Evolutionary conservation across 2,329 filamentous ascomycete genomes (phyloP).

Genomic region (Thielaviopsis ethacetica): DNA sequence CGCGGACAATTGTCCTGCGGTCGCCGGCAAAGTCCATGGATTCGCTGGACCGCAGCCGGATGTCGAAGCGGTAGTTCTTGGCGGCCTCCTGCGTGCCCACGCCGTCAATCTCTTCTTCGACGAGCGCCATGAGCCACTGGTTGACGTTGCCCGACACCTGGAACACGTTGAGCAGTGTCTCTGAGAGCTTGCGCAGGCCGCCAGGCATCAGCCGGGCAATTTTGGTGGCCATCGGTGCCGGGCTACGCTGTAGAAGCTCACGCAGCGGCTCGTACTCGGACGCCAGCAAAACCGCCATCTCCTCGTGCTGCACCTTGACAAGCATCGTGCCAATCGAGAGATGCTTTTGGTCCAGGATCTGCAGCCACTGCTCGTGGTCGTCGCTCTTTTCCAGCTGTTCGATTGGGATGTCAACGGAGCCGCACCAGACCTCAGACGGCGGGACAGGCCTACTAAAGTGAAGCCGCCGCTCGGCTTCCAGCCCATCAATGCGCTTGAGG

Average conservation of each 20-base stretch:
- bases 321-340: conserved; percentile 70
- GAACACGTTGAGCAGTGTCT: conserved; percentile 83
- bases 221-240: conserved; percentile 66
- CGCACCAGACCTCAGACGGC: conserved; percentile 39
- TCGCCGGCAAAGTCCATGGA: conserved; percentile 46
- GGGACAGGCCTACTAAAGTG: conserved; percentile 8
- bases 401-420: conserved; percentile 66
- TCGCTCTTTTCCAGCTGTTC: conserved; percentile 62
- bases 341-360: conserved; percentile 58
- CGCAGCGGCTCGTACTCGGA: conserved; percentile 73
- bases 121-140: conserved; percentile 83
- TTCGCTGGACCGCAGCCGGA: conserved; percentile 54
- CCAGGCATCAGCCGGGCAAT: conserved; percentile 65
- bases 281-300: conserved; percentile 74
- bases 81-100: conserved; percentile 66
- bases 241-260: conserved; percentile 71
- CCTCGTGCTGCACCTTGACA: conserved; percentile 68
- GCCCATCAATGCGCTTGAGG: conserved; percentile 48
- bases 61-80: conserved; percentile 57
- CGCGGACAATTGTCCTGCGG: conserved; percentile 54
- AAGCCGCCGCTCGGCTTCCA: conserved; percentile 14
- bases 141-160: conserved; percentile 72
- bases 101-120: conserved; percentile 95
- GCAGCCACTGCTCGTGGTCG: conserved; percentile 79
- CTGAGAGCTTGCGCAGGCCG: conserved; percentile 64